These are phyloP conservation scores for Nyctanthes arbortristis DNA, from an alignment of 257 asterid species.

Conservation along the genomic window DNA sequence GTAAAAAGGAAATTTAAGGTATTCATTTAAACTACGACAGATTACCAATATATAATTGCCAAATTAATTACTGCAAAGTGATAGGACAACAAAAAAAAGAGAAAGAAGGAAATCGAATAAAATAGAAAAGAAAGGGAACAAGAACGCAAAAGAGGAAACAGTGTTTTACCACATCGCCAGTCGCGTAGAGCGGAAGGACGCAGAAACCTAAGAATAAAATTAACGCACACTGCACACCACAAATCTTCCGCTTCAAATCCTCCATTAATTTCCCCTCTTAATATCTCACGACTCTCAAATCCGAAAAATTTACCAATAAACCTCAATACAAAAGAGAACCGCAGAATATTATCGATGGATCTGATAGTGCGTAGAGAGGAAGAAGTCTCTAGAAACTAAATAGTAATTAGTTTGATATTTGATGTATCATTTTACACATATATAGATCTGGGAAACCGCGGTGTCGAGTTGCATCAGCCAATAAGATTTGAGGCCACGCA, in stretches of 20 bases:
- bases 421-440: neutral
- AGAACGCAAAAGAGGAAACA: too few relatives aligned
- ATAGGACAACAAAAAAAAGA: too few relatives aligned
- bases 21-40: neutral
- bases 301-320: neutral
- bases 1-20: neutral
- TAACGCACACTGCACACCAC: constrained; percentile 45
- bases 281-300: neutral
- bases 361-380: constrained; percentile 19
- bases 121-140: neutral
- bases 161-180: constrained; percentile 62
- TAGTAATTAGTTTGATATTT: neutral
- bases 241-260: constrained; percentile 51
- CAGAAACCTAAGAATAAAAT: constrained; percentile 55
- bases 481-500: constrained; percentile 48
- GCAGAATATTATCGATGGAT: constrained; percentile 21
- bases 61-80: too few relatives aligned
- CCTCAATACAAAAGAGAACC: neutral
- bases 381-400: constrained; percentile 24
- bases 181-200: constrained; percentile 64
- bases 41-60: too few relatives aligned
- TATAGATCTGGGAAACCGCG: constrained; percentile 40
- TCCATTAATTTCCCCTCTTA: constrained; percentile 33
- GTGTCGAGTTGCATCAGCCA: constrained; percentile 59
- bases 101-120: too few relatives aligned